These are phyloP conservation scores for Colletotrichum paranaense DNA, from an alignment of 2,329 filamentous ascomycete genomes.

Conservation along the genomic window DNA sequence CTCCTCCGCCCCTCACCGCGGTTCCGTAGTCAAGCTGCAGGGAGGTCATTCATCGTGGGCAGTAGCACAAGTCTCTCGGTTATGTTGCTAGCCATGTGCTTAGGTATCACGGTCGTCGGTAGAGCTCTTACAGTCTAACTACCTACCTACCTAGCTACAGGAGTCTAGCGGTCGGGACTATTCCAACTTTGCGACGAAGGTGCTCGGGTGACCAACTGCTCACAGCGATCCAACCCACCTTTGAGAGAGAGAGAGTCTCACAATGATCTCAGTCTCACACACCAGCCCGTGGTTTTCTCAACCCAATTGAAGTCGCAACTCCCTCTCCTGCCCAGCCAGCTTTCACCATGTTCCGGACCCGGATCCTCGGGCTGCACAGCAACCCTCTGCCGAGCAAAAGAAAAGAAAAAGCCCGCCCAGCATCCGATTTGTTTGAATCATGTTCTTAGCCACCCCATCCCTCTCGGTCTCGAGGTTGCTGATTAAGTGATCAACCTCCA, in stretches of 20 bases:
- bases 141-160: background rate
- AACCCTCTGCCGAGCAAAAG: conserved; percentile 19
- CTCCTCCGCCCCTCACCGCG: background rate
- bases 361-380: conserved; percentile 17
- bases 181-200: background rate
- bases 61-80: conserved; percentile 6
- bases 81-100: conserved; percentile 21
- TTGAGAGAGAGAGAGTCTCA: too few species aligned
- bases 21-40: background rate
- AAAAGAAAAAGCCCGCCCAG: background rate
- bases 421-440: background rate
- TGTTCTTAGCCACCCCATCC: background rate
- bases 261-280: background rate
- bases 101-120: background rate
- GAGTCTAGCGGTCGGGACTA: background rate
- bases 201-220: conserved; percentile 24
- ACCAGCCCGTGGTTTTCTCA: background rate
- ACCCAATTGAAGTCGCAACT: background rate
- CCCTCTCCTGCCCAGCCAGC: background rate
- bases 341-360: conserved; percentile 15
- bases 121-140: background rate
- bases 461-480: background rate
- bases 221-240: background rate
- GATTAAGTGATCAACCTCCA: background rate
- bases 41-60: conserved; percentile 4